Base-by-base conservation (phyloP, 2,329 filamentous ascomycete genomes). In the Pseudogymnoascus sp. region DNA sequence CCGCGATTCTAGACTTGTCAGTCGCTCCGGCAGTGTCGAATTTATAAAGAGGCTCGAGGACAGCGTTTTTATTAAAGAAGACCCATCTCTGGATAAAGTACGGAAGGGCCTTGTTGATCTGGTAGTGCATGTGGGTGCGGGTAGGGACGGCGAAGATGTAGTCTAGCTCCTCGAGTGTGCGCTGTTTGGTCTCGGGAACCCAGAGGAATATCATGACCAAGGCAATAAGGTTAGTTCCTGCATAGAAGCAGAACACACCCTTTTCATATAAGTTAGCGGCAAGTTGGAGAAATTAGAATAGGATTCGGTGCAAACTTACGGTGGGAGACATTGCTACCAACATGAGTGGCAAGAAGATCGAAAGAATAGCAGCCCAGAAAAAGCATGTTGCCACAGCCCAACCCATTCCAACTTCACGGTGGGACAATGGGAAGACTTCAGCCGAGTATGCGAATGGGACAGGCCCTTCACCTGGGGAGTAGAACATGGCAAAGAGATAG, bases 341-440 rank as follows among this genome's bases (percentile, higher is more conserved):
- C 65, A 88, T 78, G 65, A 63, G 59, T 6, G 66, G 65, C 18
- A 67, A 62, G 4, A 63, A 87, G 62, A 89, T 82, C 25, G 81
- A 79, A n/a, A 89, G 75, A 0, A 89, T 80, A 0, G 82, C 78
- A 0, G 83, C 83, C 80, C 80, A 84, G 69, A 81, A 81, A 60
- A 88, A 77, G 66, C 81, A 84, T 1, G 83, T 86, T 2, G 84
- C 83, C 12, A 89, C 87, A 14, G 85, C 83, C 74, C 81, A 88
- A 0, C 80, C 81, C 86, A 90, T 89, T 65, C 87, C 87, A 33
- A 88, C 79, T 69, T 89, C 87, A 69, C 87, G 81, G 70, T 89
- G 86, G 1, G 84, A 87, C 0, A 89, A 75, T 4, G 85, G 85
- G 69, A 87, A 88, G 1, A 84, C 85, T 71, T 88, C 86, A 18